Percentiles rank a stretch among this genome's conserved stretches.
These are phyloP conservation scores for Tetrastigma voinierianum DNA, from an alignment of 164 flowering plant genomes.

Conservation along the genomic window DNA sequence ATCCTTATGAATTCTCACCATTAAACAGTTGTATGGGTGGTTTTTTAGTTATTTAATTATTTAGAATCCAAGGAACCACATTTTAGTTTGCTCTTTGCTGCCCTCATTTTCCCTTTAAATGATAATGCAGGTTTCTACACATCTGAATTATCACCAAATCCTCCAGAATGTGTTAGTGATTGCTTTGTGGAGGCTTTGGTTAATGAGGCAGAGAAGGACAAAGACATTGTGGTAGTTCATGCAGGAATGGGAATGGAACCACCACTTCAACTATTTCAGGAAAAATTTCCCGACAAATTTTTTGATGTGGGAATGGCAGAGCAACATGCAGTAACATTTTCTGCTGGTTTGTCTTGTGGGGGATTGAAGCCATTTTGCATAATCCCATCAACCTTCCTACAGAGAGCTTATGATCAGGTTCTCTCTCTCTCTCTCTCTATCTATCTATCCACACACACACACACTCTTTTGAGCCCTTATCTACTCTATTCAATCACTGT, in stretches of 20 bases:
- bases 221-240: constrained; percentile 72
- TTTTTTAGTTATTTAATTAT: no score
- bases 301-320: constrained; percentile 93
- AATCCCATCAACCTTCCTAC: constrained; percentile 81
- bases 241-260: constrained; percentile 80
- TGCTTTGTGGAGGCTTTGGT: constrained; percentile 76
- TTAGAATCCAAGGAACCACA: not conserved
- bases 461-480: no score
- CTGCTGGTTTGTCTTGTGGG: constrained; percentile 87
- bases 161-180: constrained; percentile 60
- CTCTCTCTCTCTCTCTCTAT: constrained; percentile 4
- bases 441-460: no score
- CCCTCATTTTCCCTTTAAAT: not conserved
- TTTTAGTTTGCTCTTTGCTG: not conserved
- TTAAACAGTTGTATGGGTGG: no score
- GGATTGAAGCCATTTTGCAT: constrained; percentile 94
- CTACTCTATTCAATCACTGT: no score
- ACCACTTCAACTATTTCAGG: constrained; percentile 57
- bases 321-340: constrained; percentile 94
- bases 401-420: constrained; percentile 95
- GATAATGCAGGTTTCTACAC: constrained; percentile 32
- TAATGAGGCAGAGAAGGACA: constrained; percentile 62
- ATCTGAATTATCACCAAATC: constrained; percentile 19
- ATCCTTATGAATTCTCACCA: no score
- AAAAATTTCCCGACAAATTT: constrained; percentile 61